Conservation (phyloP, 176 grass and related monocot genomes). For the Oropetium thomaeum region DNA sequence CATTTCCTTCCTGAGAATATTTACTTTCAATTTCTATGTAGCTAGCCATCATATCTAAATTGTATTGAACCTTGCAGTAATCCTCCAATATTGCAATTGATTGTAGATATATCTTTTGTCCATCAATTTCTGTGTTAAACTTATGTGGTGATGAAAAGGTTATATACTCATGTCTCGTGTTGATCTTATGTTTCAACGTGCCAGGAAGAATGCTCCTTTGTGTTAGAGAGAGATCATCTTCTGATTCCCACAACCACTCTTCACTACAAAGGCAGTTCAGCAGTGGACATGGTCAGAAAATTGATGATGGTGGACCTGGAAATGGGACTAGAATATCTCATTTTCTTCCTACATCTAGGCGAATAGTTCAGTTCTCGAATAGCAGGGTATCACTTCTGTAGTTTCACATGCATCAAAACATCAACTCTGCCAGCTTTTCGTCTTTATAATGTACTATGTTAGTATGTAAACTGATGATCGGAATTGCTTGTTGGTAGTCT, state of each 20-base stretch:
- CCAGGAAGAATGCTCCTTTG: slow-evolving; percentile 92
- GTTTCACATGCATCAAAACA: slow-evolving; percentile 7
- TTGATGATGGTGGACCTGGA: slow-evolving; percentile 53
- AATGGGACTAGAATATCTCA: slow-evolving; percentile 76
- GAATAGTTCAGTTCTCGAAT: slow-evolving; percentile 97
- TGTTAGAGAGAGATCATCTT: slow-evolving; percentile 71
- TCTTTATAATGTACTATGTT: background rate
- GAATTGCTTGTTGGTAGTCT: background rate
- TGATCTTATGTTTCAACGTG: background rate
- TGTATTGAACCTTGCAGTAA: background rate
- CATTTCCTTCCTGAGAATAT: slow-evolving; percentile 7
- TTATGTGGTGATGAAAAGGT: background rate
- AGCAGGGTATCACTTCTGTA: slow-evolving; percentile 52
- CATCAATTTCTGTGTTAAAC: background rate
- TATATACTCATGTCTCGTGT: slow-evolving; percentile 5
- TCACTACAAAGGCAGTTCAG: slow-evolving; percentile 91
- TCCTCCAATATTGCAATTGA: background rate
- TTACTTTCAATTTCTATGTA: background rate
- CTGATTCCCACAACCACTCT: slow-evolving; percentile 62
- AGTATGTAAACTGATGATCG: background rate
- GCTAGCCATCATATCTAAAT: background rate
- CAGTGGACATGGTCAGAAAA: slow-evolving; percentile 63
- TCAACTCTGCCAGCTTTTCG: background rate
- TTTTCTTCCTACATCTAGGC: slow-evolving; percentile 84
- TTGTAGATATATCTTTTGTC: background rate